Conservation (phyloP, 208 protist genomes). For the Naegleria fowleri region DNA sequence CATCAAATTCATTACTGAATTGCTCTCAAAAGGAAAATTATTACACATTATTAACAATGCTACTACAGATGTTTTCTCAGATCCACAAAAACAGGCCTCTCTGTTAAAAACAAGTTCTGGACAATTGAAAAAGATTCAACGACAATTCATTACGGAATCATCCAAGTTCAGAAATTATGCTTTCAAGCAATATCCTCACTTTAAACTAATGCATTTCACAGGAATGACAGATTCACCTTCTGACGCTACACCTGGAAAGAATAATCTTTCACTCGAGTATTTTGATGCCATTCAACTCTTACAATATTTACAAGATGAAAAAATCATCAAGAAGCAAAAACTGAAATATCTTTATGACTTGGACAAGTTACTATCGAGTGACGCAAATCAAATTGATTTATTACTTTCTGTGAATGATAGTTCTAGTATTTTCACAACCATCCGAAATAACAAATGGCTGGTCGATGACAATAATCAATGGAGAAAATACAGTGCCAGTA, state of each 20-base stretch:
- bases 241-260: neutral
- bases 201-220: neutral
- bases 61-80: neutral
- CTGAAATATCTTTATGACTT: neutral
- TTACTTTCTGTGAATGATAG: neutral
- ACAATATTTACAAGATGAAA: neutral
- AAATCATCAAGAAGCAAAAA: neutral
- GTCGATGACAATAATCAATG: constrained; percentile 3
- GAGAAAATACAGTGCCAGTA: neutral
- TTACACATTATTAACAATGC: neutral
- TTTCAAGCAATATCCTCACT: neutral
- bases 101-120: neutral
- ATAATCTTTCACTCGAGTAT: neutral
- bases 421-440: neutral
- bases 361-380: neutral
- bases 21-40: neutral
- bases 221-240: no score
- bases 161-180: neutral
- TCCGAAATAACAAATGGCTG: neutral
- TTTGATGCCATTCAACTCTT: neutral
- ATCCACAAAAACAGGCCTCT: neutral
- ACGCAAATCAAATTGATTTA: neutral
- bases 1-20: neutral
- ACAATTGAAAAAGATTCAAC: neutral
- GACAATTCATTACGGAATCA: neutral